Base-by-base conservation (phyloP, 495 filamentous ascomycete species). In the Recurvomyces mirabilis region DNA sequence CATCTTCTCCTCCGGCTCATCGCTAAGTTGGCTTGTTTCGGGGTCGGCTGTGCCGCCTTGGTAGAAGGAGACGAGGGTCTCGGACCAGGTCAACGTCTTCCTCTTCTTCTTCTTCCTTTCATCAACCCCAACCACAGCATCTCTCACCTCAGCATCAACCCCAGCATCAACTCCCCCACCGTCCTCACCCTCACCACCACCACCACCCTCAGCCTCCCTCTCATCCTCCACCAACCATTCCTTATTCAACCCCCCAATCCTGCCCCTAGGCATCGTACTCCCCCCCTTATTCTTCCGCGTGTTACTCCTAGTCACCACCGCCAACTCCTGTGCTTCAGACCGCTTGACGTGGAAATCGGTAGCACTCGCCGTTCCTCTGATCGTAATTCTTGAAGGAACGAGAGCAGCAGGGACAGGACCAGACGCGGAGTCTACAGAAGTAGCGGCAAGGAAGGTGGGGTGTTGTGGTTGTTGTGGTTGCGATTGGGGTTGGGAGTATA, bases 241-340 rank as follows among this genome's bases (percentile, higher is more conserved):
- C 19, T 14, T 56, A 4, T 57, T 55, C 26, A 79, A 46, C 32
- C 61, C 64, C 43, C 69, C 57, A 5, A 81, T 58, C 19, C 55
- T 60, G 29, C 63, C 45, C 42, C 63, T 65, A 15, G 75, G 74
- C 18, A 66, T 51, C 24, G 73, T 49, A 14, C 78, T 94, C 51
- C 70, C 84, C 23, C 88, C 88, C 5, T 67, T 95, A 12, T 49
- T 91, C 51, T 80, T 93, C 41, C 94, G 94, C 58, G 84, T 95
- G 19, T 69, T 72, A 32, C 72, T 95, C 41, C 91, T 82, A 13
- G 87, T 95, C 68, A 81, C 72, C 21, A 94, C 93, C 57, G 88
- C 94, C 67, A 89, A 87, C 0, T 93, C 68, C 49, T 80, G 77
- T 3, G 73, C 70, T 46, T 79, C 72, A 1, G 71, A 72, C 33